Conservation (phyloP, 768 basidiomycete species). For the Boletellus sp. region DNA sequence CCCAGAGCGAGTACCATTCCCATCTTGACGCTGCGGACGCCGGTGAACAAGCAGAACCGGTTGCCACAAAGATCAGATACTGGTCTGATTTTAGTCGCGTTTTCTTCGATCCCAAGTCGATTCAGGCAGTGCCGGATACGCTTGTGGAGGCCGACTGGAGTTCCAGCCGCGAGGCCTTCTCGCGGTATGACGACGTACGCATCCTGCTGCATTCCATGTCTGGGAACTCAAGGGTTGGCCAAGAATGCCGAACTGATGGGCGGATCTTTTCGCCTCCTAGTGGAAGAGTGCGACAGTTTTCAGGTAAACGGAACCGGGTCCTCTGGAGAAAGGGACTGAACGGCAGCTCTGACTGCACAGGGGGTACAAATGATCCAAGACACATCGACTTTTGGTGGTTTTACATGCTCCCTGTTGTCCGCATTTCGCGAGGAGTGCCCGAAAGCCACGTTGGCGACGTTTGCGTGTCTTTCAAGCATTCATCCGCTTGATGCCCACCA, state of each 20-base stretch:
- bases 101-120: constrained; percentile 58
- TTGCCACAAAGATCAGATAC: constrained; percentile 35
- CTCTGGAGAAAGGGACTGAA: background rate
- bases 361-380: constrained; percentile 70
- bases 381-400: constrained; percentile 60
- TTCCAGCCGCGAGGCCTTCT: constrained; percentile 48
- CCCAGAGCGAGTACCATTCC: constrained; percentile 53
- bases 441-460: constrained; percentile 55
- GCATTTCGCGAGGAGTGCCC: constrained; percentile 64
- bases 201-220: background rate
- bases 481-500: constrained; percentile 31
- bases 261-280: constrained; percentile 56
- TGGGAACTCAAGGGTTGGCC: background rate
- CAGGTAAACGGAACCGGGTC: constrained; percentile 45
- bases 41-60: constrained; percentile 7
- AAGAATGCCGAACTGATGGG: constrained; percentile 70
- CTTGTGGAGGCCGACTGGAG: constrained; percentile 54
- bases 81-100: constrained; percentile 54
- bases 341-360: constrained; percentile 32
- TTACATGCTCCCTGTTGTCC: constrained; percentile 55
- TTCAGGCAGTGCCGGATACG: constrained; percentile 60
- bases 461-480: constrained; percentile 53
- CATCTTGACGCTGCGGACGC: constrained; percentile 32
- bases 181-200: constrained; percentile 52
- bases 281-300: constrained; percentile 72